phyloP scores from a whole-genome alignment of 345 rosid genomes.

The Acer yangbiense region DNA sequence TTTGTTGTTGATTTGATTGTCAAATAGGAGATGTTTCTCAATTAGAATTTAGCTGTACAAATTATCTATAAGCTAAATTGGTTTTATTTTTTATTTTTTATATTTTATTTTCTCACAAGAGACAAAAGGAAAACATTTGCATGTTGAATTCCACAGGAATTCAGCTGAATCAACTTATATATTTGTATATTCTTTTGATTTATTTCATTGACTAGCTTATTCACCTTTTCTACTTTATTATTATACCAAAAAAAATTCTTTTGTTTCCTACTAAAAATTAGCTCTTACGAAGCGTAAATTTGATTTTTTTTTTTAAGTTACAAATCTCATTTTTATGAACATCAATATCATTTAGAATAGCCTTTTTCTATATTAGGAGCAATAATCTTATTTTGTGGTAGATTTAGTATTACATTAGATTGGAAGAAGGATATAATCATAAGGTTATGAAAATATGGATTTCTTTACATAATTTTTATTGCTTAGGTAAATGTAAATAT shows the following conservation, averaged over 20 bases:
- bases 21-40: neutral
- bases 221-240: neutral
- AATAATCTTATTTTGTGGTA: neutral
- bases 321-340: neutral
- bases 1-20: conserved; percentile 1
- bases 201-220: neutral
- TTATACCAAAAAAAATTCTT: too few species aligned
- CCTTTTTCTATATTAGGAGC: neutral
- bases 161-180: neutral
- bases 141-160: neutral
- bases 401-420: neutral
- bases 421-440: neutral
- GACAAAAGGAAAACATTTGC: neutral
- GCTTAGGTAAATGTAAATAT: neutral
- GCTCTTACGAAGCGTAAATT: neutral
- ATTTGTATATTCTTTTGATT: neutral
- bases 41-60: neutral
- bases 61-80: neutral
- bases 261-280: too few species aligned
- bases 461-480: neutral
- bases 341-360: neutral
- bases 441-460: neutral
- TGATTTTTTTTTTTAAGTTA: neutral
- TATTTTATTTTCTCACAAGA: neutral
- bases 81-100: neutral